These are phyloP conservation scores for Fusarium albidum DNA, from an alignment of 2,329 filamentous ascomycete species.

Conservation along the genomic window DNA sequence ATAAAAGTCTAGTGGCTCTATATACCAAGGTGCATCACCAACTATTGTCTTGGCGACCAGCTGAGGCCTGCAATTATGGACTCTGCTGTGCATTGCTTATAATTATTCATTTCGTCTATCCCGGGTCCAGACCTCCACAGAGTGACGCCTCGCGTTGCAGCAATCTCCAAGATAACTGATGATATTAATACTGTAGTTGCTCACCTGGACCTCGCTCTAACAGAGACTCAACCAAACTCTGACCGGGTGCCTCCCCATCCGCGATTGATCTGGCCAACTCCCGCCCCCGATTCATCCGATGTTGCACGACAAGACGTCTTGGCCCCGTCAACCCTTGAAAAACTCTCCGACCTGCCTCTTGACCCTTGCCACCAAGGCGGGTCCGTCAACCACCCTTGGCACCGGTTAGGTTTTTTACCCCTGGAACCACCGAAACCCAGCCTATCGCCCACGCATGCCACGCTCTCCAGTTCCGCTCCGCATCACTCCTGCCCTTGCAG, in stretches of 20 bases:
- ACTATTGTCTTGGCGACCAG: slow-evolving; percentile 5
- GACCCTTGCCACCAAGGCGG: slow-evolving; percentile 20
- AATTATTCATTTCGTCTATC: background rate
- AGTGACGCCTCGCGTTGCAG: slow-evolving; percentile 6
- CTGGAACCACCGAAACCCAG: slow-evolving; percentile 24
- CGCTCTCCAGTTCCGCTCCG: background rate
- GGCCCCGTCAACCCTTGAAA: slow-evolving; percentile 21
- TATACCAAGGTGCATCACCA: slow-evolving; percentile 2
- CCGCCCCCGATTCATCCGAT: slow-evolving; percentile 36
- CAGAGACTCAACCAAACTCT: slow-evolving; percentile 4
- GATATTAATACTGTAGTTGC: background rate
- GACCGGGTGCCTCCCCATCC: slow-evolving; percentile 32
- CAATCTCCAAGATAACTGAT: background rate
- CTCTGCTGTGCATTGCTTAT: background rate
- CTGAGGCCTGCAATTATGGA: background rate
- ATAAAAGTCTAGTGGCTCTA: background rate
- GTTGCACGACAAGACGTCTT: slow-evolving; percentile 23
- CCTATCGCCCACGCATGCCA: background rate
- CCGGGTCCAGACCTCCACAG: slow-evolving; percentile 6
- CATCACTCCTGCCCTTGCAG: background rate
- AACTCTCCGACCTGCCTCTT: slow-evolving; percentile 30
- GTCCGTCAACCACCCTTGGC: slow-evolving; percentile 2
- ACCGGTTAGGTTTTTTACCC: slow-evolving; percentile 9
- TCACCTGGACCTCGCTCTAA: background rate
- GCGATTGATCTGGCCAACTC: slow-evolving; percentile 12